Evolutionary conservation across 2,329 filamentous ascomycete genomes (phyloP).

Genomic region (Dichotomopilus funicola): DNA sequence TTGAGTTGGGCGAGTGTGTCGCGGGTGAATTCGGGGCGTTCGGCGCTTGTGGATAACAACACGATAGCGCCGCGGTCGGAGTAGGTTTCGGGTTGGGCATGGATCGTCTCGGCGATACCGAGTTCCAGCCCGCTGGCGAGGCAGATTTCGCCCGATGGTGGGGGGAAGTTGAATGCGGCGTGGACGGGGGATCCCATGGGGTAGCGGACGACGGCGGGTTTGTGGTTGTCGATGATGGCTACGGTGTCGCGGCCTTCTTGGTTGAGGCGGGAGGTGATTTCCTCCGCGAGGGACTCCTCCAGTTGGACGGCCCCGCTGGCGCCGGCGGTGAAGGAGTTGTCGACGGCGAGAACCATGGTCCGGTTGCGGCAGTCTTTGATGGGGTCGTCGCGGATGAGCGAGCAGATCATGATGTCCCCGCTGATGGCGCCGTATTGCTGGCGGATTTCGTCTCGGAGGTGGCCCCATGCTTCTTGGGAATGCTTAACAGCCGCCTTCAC

Average conservation of each 20-base stretch:
- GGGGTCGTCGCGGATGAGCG: slow-evolving; percentile 19
- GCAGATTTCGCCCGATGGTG: neutral
- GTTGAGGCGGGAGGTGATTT: slow-evolving; percentile 10
- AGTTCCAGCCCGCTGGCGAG: slow-evolving; percentile 15
- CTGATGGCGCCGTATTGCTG: slow-evolving; percentile 11
- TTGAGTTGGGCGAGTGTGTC: slow-evolving; percentile 9
- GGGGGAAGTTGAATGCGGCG: neutral
- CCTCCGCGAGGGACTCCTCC: slow-evolving; percentile 5
- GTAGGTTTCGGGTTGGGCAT: slow-evolving; percentile 17
- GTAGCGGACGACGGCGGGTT: slow-evolving; percentile 6
- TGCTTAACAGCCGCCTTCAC: slow-evolving; percentile 16
- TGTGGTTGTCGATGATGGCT: slow-evolving; percentile 11
- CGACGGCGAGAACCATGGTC: slow-evolving; percentile 12
- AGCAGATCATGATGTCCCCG: slow-evolving; percentile 22
- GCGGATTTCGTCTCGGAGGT: slow-evolving; percentile 13
- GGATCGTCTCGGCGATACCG: slow-evolving; percentile 15
- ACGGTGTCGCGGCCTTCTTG: slow-evolving; percentile 10
- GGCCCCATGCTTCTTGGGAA: slow-evolving; percentile 16
- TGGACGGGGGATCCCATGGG: slow-evolving; percentile 12
- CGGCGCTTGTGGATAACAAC: slow-evolving; percentile 11
- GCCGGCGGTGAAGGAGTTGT: slow-evolving; percentile 9
- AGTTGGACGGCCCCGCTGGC: neutral
- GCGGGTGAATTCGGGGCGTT: neutral
- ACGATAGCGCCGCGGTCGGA: slow-evolving; percentile 17
- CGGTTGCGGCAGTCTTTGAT: slow-evolving; percentile 18